Conservation (phyloP, 169 alveolate species). For the Plasmodium ovale region DNA sequence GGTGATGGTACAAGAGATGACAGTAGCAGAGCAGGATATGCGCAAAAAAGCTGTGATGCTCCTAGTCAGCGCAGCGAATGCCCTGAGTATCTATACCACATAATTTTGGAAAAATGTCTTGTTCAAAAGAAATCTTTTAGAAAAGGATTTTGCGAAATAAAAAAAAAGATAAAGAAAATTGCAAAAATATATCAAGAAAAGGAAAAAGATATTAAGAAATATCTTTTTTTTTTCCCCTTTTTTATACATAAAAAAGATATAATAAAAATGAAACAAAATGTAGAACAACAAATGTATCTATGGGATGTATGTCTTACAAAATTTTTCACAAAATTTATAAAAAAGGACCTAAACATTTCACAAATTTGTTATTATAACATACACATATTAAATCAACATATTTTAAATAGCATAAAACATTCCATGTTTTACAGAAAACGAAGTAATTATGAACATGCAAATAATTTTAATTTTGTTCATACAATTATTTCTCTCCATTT, state of each 20-base stretch:
- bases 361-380: conserved; percentile 28
- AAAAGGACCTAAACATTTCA: conserved; percentile 18
- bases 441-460: background rate
- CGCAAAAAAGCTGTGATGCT: no score
- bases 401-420: conserved; percentile 24
- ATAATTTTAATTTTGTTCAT: conserved; percentile 37
- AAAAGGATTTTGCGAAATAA: conserved; percentile 7
- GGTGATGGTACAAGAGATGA: background rate
- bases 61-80: background rate
- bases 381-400: conserved; percentile 27
- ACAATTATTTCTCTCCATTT: conserved; percentile 25
- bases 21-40: no score
- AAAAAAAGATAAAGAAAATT: conserved; percentile 31
- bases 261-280: conserved; percentile 43
- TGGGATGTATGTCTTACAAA: conserved; percentile 58
- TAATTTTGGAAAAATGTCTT: conserved; percentile 20
- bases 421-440: conserved; percentile 11
- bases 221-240: conserved; percentile 40
- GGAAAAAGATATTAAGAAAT: conserved; percentile 11
- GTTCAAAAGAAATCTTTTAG: conserved; percentile 25
- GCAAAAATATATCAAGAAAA: conserved; percentile 6
- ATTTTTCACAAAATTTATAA: conserved; percentile 41
- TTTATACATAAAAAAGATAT: conserved; percentile 37
- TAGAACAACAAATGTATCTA: conserved; percentile 31
- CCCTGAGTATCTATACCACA: conserved; percentile 4